Base-by-base conservation (phyloP, 2,329 filamentous ascomycete genomes). In the Arthroderma uncinatum region DNA sequence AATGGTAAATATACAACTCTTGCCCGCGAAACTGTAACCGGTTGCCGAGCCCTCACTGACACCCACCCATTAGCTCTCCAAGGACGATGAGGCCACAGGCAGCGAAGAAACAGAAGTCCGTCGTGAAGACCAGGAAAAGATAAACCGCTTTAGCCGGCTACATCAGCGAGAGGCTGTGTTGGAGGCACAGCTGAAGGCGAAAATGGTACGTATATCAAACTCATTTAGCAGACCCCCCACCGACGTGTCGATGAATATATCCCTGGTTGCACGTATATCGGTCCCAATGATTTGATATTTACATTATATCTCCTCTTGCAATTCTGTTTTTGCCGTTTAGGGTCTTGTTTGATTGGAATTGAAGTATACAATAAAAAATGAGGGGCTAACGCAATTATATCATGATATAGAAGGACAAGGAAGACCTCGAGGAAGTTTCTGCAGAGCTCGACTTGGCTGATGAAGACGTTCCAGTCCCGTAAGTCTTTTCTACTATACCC, bases 51-150 rank as follows among this genome's bases (percentile, higher is more conserved):
- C 7, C 25, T 33, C 7, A 21, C 30, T 53, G 12, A 53, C 50
- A 39, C 4, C n/a, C n/a, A 2, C 30, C 14, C 53, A 16, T n/a
- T 19, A 97, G 93, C 86, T 98, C 64, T 89, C 89, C 48, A 94
- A 89, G 70, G 92, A 95, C 71, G 92, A 97, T 66, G 93, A 98
- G 74, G 85, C 78, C 58, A 71, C 84, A 59, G 78, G 84, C 19
- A 81, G 82, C 60, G 87, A 93, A 63, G 93, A 98, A 70, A 86
- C 90, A 65, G 88, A 96, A 73, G 93, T 98, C 59, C 87, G 93
- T 60, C 87, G 91, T 67, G 91, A 97, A 71, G 93, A 98, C 71
- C 93, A 98, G 73, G 91, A 97, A 76, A 95, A 93, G 76, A 98
- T 98, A 82, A 98, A 98, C 76, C 86, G 84, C 63, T 98, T 98